These are phyloP conservation scores for Solanum etuberosum DNA, from an alignment of 257 asterid species.

Conservation along the genomic window DNA sequence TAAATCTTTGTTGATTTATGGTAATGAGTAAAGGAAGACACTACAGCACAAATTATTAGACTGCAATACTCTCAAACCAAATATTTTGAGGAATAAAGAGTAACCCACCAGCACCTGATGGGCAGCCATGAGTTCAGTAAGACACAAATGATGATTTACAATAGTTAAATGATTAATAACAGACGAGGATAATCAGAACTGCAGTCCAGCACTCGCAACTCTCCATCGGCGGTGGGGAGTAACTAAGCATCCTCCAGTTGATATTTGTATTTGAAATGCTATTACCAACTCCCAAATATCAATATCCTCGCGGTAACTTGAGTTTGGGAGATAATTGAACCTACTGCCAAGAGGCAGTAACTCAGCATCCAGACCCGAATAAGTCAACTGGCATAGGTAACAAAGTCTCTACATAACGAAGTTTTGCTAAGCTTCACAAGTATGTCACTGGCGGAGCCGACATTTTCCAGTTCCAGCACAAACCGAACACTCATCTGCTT, in stretches of 20 bases:
- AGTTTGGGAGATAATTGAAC: background rate
- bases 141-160: background rate
- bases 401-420: background rate
- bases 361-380: background rate
- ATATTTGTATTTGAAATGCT: background rate
- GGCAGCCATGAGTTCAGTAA: background rate
- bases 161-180: background rate
- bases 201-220: background rate
- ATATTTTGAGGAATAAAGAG: background rate
- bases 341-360: background rate
- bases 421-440: background rate
- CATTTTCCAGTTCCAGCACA: conserved; percentile 95
- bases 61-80: background rate
- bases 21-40: background rate
- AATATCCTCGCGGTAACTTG: background rate
- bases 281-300: background rate
- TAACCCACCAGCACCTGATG: background rate
- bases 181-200: background rate
- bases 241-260: background rate
- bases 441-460: conserved; percentile 7
- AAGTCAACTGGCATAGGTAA: background rate
- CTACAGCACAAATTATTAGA: background rate
- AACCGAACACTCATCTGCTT: conserved; percentile 76
- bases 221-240: background rate
- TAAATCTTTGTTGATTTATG: background rate